Base-by-base conservation (phyloP, 805 yeast genomes). In the Wickerhamiella sorbophila region DNA sequence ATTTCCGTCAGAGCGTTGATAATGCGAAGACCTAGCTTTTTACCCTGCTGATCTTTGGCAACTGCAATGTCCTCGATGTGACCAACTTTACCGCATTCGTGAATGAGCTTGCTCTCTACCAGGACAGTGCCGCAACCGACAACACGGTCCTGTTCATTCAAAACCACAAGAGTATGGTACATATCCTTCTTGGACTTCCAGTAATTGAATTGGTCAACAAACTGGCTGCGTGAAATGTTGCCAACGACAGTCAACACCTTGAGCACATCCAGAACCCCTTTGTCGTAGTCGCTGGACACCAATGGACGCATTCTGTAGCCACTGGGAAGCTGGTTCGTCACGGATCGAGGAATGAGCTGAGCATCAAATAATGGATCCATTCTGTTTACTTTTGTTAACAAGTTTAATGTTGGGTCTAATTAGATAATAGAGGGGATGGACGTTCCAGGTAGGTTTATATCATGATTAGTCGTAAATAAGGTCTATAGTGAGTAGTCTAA, bases 51-150 rank as follows among this genome's bases (percentile, higher is more conserved):
- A 16, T 68, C 62, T 24, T 59, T 56, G 16, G 75, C 68, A 3
- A 88, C 94, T 1, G 96, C 79, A 46, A 88, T 88, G 58, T 88
- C 98, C 56, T 88, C 98, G 48, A 88, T 80, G 62, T 88, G 97
- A 1, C 97, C 97, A 4, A 84, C 93, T 40, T 70, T 60, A 0
- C 94, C 93, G 58, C 91, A 76, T 32, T 65, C 73, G 61, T 88
- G 98, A 48, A 91, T 85, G 48, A 62, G 56, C 59, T 88, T 88
- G 39, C 70, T 70, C 59, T 88, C 98, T 5, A 91, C 65, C 9
- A 91, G 53, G 12, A 88, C 62, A 57, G 80, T 76, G 0, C 97
- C 97, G 0, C 86, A 75, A 3, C 93, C 95, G 0, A 83, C 94
- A 9, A 86, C 74, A 4, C 52, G 52, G 6, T 70, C 74, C 0